phyloP scores from a whole-genome alignment of 805 yeast genomes.

The Spathaspora passalidarum region DNA sequence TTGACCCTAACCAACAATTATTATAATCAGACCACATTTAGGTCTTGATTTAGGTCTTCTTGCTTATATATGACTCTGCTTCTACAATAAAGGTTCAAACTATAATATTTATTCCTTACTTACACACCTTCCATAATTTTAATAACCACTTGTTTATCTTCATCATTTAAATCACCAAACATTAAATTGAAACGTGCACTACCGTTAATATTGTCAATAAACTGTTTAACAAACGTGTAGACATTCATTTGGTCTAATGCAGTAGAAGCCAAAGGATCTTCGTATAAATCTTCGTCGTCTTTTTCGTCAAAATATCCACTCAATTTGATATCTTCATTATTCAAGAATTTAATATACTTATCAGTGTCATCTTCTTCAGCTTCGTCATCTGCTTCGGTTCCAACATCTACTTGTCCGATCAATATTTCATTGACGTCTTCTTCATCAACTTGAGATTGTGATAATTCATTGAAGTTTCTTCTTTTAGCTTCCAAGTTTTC shows the following conservation, averaged over 20 bases:
- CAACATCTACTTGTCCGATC: slow-evolving; percentile 5
- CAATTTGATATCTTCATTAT: slow-evolving; percentile 16
- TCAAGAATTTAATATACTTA: slow-evolving; percentile 21
- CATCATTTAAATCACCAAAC: slow-evolving; percentile 7
- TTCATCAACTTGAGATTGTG: slow-evolving; percentile 6
- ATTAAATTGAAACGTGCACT: slow-evolving; percentile 2
- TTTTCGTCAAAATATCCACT: slow-evolving; percentile 39
- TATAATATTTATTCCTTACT: not conserved
- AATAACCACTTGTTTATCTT: slow-evolving; percentile 8
- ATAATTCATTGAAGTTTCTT: slow-evolving; percentile 41
- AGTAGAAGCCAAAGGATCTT: slow-evolving; percentile 70
- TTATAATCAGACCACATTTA: too few relatives aligned
- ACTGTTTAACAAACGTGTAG: slow-evolving; percentile 3
- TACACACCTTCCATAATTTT: slow-evolving; percentile 6
- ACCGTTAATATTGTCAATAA: slow-evolving; percentile 2
- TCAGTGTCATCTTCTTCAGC: slow-evolving; percentile 8
- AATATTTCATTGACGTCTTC: slow-evolving; percentile 4
- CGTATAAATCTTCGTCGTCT: slow-evolving; percentile 67
- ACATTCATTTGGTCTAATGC: slow-evolving; percentile 53
- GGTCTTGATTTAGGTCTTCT: too few relatives aligned
- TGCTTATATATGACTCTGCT: too few relatives aligned
- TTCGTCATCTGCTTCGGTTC: slow-evolving; percentile 5
- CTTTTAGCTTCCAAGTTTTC: slow-evolving; percentile 61
- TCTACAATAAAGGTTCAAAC: not conserved
- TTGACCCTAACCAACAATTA: too few relatives aligned